Base-by-base conservation (phyloP, 495 filamentous ascomycete genomes). In the Pseudomonodictys pantanalensis region DNA sequence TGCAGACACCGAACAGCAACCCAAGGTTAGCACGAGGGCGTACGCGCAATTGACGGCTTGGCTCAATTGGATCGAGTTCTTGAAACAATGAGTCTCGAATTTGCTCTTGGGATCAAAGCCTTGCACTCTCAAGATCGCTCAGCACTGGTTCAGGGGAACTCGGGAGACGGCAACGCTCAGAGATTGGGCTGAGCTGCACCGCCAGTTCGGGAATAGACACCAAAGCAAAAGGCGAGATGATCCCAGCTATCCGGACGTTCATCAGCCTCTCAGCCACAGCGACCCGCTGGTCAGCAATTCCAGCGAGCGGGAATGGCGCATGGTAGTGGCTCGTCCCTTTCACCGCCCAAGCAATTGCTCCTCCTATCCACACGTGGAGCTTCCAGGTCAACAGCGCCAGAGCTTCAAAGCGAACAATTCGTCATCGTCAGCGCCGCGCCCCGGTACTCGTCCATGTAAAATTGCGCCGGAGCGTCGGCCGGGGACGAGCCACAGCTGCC, bases 211-310 rank as follows among this genome's bases (percentile, higher is more conserved):
- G 58, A n/a, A 18, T 62, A 62, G 58, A 42, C 41, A 33, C 30
- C 49, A 52, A 51, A 56, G 33, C 51, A 49, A 43, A 56, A 62
- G 51, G 58, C 44, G 58, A n/a, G n/a, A n/a, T n/a, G n/a, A n/a
- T 56, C 44, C 58, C 58, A 53, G 43, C 57, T n/a, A n/a, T n/a
- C 3, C n/a, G 3, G 15, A 43, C 49, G 43, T 33, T 22, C 30
- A 38, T 29, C 24, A n/a, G n/a, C n/a, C n/a, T n/a, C 30, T 55
- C 51, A 45, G 58, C 58, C 56, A 45, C 56, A 52, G 24, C n/a
- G n/a, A n/a, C n/a, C n/a, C n/a, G n/a, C n/a, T n/a, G n/a, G 41
- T 44, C 41, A 44, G 41, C 41, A 44, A 33, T 17, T 30, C 50
- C 33, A 45, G 42, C 22, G 39, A 56, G 18, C 51, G 35, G 51